These are phyloP conservation scores for Madurella mycetomatis DNA, from an alignment of 2,329 filamentous ascomycete species.

Conservation along the genomic window DNA sequence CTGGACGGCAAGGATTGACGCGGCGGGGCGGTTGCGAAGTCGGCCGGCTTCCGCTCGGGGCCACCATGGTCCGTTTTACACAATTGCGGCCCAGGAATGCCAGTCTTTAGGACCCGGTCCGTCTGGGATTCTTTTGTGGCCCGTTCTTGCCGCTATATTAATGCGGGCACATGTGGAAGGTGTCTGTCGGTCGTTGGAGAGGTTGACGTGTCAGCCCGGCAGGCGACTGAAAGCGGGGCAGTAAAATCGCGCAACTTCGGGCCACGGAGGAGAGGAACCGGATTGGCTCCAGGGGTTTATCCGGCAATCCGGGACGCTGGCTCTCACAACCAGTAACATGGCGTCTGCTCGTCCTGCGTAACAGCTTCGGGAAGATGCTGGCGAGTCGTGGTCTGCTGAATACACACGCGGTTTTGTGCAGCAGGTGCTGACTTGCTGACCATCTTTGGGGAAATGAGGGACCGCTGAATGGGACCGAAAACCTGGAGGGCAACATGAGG, in stretches of 20 bases:
- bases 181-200: constrained; percentile 1
- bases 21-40: too few species aligned
- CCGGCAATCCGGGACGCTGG: constrained; percentile 17
- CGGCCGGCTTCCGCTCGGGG: too few species aligned
- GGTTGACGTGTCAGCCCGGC: constrained; percentile 1
- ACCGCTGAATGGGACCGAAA: too few species aligned
- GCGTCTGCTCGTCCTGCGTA: neutral
- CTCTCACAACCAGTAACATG: constrained; percentile 14
- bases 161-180: neutral
- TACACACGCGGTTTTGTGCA: too few species aligned
- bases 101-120: neutral
- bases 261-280: constrained; percentile 10
- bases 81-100: neutral
- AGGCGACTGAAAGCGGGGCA: neutral
- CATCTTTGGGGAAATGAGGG: neutral
- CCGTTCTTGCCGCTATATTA: neutral
- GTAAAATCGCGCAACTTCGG: constrained; percentile 13
- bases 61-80: too few species aligned
- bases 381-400: neutral
- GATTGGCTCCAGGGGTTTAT: constrained; percentile 17
- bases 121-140: neutral
- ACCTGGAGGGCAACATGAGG: too few species aligned
- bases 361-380: neutral
- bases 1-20: too few species aligned
- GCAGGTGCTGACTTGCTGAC: neutral